phyloP scores from a whole-genome alignment of 2,329 filamentous ascomycete species.

The Eurotiales sp. region DNA sequence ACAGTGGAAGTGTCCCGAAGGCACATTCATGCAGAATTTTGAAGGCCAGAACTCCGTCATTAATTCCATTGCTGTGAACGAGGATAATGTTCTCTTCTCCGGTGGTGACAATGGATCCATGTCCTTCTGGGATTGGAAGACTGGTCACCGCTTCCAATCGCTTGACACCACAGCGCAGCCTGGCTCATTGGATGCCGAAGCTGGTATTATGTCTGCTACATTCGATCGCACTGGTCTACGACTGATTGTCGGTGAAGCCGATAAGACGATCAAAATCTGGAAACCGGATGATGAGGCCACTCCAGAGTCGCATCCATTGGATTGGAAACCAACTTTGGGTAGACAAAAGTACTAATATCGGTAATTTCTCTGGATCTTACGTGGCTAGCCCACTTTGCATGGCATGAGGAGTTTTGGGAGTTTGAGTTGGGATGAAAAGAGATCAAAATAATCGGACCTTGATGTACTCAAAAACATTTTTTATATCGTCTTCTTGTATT shows the following conservation, averaged over 20 bases:
- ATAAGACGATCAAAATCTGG: constrained; percentile 99
- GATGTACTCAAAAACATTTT: background rate
- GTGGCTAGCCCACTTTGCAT: constrained; percentile 20
- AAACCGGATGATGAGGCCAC: constrained; percentile 89
- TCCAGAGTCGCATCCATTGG: constrained; percentile 82
- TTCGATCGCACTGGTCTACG: constrained; percentile 87
- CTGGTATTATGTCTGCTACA: constrained; percentile 88
- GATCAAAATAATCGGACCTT: background rate
- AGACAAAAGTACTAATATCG: constrained; percentile 65
- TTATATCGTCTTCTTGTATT: background rate
- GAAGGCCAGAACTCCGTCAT: constrained; percentile 95
- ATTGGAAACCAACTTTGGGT: constrained; percentile 82
- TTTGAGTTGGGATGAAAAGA: constrained; percentile 1
- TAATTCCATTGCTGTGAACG: constrained; percentile 88
- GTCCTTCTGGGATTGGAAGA: constrained; percentile 99
- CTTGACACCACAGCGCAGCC: constrained; percentile 91
- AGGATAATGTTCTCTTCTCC: constrained; percentile 91
- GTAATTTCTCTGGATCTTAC: background rate
- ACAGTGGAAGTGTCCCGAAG: constrained; percentile 98
- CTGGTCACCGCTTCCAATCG: constrained; percentile 84
- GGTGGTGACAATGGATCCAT: constrained; percentile 95
- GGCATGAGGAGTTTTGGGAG: constrained; percentile 26
- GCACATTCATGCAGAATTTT: constrained; percentile 98
- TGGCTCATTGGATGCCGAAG: constrained; percentile 87
- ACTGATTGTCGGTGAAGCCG: constrained; percentile 89